These are phyloP conservation scores for Chamaecyparis obtusa DNA, from an alignment of 75 land plant species.

Conservation along the genomic window DNA sequence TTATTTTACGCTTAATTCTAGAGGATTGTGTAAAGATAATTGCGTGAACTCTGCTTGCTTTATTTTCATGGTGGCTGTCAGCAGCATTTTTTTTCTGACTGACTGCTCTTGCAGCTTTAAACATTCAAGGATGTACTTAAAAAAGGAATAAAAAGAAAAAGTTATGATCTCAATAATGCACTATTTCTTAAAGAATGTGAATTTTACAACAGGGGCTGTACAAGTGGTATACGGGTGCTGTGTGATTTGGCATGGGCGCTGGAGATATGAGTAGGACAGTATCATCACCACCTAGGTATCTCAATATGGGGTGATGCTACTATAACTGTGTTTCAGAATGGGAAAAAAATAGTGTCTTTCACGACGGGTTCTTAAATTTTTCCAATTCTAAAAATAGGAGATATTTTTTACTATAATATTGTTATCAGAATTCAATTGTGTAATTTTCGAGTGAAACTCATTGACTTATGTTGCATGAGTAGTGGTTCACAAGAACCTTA, in stretches of 20 bases:
- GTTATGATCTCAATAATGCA: not conserved
- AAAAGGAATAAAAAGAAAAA: not conserved
- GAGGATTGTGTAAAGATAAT: not conserved
- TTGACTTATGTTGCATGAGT: no score
- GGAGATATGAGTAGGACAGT: not conserved
- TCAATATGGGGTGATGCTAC: not conserved
- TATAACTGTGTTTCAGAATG: not conserved
- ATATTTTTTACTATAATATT: no score
- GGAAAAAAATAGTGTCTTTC: no score
- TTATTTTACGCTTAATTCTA: not conserved
- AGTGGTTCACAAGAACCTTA: no score
- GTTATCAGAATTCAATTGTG: no score
- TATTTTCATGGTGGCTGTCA: not conserved
- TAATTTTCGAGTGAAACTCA: no score
- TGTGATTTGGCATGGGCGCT: no score
- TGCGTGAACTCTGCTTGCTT: not conserved
- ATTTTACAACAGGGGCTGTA: not conserved
- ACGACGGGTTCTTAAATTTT: no score
- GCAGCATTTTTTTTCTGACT: not conserved
- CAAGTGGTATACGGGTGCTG: not conserved
- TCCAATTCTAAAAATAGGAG: no score
- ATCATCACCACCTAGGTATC: not conserved
- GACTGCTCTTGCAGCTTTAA: conserved; percentile 2
- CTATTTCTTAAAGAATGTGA: not conserved
- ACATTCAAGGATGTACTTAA: not conserved